Conservation (phyloP, 352 stramenopile species). For the Hyaloperonospora arabidopsidis region DNA sequence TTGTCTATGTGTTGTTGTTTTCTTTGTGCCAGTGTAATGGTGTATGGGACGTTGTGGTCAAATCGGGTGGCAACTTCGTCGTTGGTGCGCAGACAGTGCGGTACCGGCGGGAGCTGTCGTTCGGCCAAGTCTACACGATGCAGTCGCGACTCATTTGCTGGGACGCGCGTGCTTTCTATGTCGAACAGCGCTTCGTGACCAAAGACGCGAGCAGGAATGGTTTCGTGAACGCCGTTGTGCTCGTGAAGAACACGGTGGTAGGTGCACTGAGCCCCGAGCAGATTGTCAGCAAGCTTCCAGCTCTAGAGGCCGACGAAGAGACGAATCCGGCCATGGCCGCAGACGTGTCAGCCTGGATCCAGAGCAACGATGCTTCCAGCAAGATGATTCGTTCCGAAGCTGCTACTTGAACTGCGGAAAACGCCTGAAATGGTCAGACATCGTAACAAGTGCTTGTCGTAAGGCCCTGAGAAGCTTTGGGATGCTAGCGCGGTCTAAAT, state of each 20-base stretch:
- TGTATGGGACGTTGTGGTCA: constrained; percentile 56
- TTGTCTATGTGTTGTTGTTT: constrained; percentile 9
- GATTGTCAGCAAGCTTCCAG: constrained; percentile 55
- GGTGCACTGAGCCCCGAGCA: constrained; percentile 48
- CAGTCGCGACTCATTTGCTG: constrained; percentile 71
- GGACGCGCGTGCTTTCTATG: constrained; percentile 78
- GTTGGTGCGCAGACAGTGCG: constrained; percentile 75
- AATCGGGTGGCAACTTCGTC: constrained; percentile 60
- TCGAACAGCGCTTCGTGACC: constrained; percentile 82
- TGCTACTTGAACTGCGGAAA: neutral
- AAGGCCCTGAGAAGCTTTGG: too few relatives aligned
- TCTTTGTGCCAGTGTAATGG: constrained; percentile 46
- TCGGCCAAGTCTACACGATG: constrained; percentile 61
- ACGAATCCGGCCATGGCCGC: constrained; percentile 34
- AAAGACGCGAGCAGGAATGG: constrained; percentile 13
- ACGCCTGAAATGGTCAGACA: neutral
- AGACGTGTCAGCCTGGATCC: constrained; percentile 60
- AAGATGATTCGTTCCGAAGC: constrained; percentile 48
- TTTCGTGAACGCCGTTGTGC: constrained; percentile 79
- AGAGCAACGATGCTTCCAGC: constrained; percentile 71
- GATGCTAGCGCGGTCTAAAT: too few relatives aligned
- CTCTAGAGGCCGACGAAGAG: constrained; percentile 23
- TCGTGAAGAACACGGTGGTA: constrained; percentile 85
- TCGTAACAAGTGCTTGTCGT: neutral
- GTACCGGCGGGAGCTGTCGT: constrained; percentile 70